These are phyloP conservation scores for Schizothecium vesticola DNA, from an alignment of 495 filamentous ascomycete species.

Conservation along the genomic window DNA sequence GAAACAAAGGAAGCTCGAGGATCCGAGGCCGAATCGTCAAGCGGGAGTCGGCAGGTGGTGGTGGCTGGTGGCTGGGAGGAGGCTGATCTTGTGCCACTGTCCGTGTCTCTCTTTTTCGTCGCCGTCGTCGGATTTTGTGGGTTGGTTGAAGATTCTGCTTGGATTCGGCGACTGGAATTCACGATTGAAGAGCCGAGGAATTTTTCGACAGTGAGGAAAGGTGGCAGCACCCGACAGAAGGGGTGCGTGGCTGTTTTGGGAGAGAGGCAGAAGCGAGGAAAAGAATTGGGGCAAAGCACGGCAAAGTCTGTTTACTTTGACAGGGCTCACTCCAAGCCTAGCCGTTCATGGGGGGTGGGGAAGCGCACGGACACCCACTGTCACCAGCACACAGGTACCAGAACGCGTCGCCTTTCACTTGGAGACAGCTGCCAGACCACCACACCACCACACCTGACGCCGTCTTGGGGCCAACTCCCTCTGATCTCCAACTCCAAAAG, in stretches of 20 bases:
- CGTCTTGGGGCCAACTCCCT: too few species aligned
- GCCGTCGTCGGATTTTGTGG: neutral
- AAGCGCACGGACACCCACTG: neutral
- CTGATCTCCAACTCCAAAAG: constrained; percentile 1
- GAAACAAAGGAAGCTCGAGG: constrained; percentile 9
- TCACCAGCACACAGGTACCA: neutral
- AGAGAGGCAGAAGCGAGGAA: constrained; percentile 6
- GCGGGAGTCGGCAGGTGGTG: neutral
- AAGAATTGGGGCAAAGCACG: constrained; percentile 15
- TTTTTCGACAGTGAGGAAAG: constrained; percentile 11
- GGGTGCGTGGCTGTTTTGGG: constrained; percentile 20
- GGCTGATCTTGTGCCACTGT: neutral
- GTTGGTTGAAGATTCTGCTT: neutral
- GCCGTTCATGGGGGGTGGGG: neutral
- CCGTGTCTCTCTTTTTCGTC: neutral
- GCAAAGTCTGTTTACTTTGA: constrained; percentile 29
- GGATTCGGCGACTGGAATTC: constrained; percentile 12
- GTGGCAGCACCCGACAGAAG: constrained; percentile 9
- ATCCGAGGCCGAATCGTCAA: neutral
- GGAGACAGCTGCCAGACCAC: constrained; percentile 6
- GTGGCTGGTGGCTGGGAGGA: neutral
- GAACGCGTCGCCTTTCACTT: neutral
- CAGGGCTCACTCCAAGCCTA: neutral
- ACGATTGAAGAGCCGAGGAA: constrained; percentile 8
- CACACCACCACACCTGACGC: neutral